Evolutionary conservation across 176 grass and related monocot species (phyloP).

Genomic region (Rhynchospora breviuscula): DNA sequence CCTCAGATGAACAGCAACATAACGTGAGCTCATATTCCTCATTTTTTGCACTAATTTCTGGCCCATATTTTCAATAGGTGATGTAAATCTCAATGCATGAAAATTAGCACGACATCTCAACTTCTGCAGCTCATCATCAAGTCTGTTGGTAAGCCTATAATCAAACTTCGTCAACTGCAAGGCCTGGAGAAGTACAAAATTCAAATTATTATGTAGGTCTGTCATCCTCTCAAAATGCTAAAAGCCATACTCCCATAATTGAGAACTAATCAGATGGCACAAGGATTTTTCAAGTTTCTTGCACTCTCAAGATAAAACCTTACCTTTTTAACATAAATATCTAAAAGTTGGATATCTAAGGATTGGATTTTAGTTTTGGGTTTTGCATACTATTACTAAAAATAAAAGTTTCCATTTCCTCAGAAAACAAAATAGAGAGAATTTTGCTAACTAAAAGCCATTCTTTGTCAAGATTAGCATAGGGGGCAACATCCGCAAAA

Average conservation of each 20-base stretch:
- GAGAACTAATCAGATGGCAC: not conserved
- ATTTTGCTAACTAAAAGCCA: not conserved
- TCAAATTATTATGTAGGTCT: not conserved
- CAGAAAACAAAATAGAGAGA: not conserved
- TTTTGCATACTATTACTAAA: not conserved
- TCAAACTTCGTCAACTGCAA: slow-evolving; percentile 98
- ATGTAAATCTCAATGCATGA: slow-evolving; percentile 83
- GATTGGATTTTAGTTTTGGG: not conserved
- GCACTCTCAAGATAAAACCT: not conserved
- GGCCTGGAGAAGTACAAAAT: slow-evolving; percentile 41
- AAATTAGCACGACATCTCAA: slow-evolving; percentile 82
- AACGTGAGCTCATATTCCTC: slow-evolving; percentile 54
- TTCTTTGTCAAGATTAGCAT: not conserved
- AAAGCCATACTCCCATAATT: not conserved
- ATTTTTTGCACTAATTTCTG: slow-evolving; percentile 62
- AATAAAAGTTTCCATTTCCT: not conserved
- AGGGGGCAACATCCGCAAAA: not conserved
- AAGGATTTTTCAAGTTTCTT: not conserved
- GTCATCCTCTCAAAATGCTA: not conserved
- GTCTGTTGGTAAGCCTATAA: slow-evolving; percentile 73
- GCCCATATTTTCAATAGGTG: slow-evolving; percentile 54
- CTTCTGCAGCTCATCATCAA: slow-evolving; percentile 83
- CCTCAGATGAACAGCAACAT: slow-evolving; percentile 90
- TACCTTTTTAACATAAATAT: not conserved
- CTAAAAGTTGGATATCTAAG: not conserved